These are phyloP conservation scores for Globisporangium splendens DNA, from an alignment of 352 stramenopile genomes.

Conservation along the genomic window DNA sequence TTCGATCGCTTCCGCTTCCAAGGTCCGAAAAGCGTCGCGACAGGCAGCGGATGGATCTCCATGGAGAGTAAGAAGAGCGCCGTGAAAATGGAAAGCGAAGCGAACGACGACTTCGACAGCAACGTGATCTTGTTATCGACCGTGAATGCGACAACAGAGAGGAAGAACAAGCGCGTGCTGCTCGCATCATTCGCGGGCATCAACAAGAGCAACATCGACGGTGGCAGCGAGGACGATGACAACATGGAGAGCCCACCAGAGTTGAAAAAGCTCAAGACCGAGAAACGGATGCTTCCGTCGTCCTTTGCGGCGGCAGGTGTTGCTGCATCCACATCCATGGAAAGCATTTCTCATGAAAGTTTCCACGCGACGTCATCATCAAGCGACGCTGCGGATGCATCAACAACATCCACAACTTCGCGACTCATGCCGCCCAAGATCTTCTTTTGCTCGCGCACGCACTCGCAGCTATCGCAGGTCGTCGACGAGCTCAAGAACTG, in stretches of 20 bases:
- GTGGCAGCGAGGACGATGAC: neutral
- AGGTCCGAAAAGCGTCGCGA: constrained; percentile 8
- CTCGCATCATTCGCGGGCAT: neutral
- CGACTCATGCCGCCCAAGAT: constrained; percentile 57
- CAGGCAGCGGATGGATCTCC: constrained; percentile 34
- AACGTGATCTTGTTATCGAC: neutral
- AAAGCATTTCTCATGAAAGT: constrained; percentile 1
- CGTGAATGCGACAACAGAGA: neutral
- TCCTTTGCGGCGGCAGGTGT: constrained; percentile 20
- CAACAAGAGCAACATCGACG: too few species aligned
- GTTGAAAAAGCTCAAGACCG: constrained; percentile 14
- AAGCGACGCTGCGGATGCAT: neutral
- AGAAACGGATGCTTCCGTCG: constrained; percentile 17
- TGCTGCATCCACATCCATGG: neutral
- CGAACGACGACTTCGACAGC: constrained; percentile 10
- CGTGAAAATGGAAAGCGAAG: neutral
- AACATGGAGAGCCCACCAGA: constrained; percentile 6
- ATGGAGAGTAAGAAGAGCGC: constrained; percentile 39
- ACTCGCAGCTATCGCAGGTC: constrained; percentile 83
- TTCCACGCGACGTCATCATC: constrained; percentile 19
- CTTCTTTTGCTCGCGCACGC: constrained; percentile 87
- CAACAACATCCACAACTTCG: neutral
- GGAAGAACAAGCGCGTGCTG: constrained; percentile 5
- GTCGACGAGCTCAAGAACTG: constrained; percentile 79
- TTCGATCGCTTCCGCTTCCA: constrained; percentile 39